Percentiles rank a stretch among this genome's conserved stretches.
These are phyloP conservation scores for Cladosporium colombiae DNA, from an alignment of 2,329 filamentous ascomycete genomes.

Conservation along the genomic window DNA sequence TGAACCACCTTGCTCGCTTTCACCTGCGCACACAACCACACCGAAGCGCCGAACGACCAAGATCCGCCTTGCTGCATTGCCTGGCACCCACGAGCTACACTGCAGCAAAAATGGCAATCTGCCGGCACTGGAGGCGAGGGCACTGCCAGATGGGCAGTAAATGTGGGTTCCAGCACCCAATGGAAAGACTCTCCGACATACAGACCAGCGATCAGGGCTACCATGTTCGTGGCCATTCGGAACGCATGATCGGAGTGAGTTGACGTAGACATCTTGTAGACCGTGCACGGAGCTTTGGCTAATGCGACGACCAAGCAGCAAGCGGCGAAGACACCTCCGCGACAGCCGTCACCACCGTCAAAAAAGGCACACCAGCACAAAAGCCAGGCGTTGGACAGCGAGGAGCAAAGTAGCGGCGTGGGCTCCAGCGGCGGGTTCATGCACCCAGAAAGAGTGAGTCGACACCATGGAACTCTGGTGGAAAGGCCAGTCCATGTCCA, in stretches of 20 bases:
- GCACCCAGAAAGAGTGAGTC: not conserved
- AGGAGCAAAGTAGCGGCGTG: not conserved
- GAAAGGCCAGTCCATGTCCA: not conserved
- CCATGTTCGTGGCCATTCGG: not conserved
- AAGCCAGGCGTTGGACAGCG: not conserved
- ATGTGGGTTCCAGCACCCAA: slow-evolving; percentile 14
- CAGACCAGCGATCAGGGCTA: not conserved
- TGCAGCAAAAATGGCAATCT: slow-evolving; percentile 6
- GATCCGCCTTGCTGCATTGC: not conserved
- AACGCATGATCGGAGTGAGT: not conserved
- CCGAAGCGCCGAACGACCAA: not conserved
- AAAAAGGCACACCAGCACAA: not conserved
- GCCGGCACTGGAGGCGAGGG: slow-evolving; percentile 15
- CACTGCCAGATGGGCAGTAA: slow-evolving; percentile 1
- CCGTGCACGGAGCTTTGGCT: not conserved
- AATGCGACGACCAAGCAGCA: not conserved
- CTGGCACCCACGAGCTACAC: not conserved
- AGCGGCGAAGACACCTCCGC: not conserved
- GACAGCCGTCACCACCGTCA: not conserved
- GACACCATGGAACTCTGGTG: not conserved
- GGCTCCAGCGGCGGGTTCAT: not conserved
- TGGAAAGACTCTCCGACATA: not conserved
- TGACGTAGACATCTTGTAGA: not conserved
- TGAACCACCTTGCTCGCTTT: not conserved
- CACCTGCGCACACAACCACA: not conserved